Evolutionary conservation across 805 yeast genomes (phyloP).

Genomic region (Debaryomyces prosopidis): DNA sequence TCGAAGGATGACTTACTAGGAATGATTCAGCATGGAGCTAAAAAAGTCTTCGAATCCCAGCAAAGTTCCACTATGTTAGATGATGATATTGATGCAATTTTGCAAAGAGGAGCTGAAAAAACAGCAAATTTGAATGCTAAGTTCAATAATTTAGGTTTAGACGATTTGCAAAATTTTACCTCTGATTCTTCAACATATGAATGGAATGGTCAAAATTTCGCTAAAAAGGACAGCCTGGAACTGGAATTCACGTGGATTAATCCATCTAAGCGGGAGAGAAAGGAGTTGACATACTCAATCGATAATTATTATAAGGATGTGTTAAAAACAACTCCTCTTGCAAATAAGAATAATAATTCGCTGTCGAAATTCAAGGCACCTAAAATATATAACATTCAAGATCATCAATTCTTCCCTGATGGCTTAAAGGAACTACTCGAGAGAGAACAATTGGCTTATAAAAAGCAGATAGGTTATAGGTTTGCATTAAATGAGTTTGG

Average conservation of each 20-base stretch:
- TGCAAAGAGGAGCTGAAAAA: slow-evolving; percentile 77
- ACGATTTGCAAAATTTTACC: slow-evolving; percentile 89
- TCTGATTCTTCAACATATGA: slow-evolving; percentile 89
- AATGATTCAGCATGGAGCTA: slow-evolving; percentile 98
- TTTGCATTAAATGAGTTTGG: slow-evolving; percentile 62
- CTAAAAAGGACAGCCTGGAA: slow-evolving; percentile 47
- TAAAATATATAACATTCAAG: slow-evolving; percentile 61
- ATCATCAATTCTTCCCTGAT: slow-evolving; percentile 71
- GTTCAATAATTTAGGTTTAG: slow-evolving; percentile 83
- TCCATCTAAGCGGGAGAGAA: slow-evolving; percentile 73
- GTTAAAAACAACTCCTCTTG: slow-evolving; percentile 35
- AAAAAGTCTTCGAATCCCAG: slow-evolving; percentile 68
- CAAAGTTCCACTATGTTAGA: slow-evolving; percentile 36
- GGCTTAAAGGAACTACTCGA: slow-evolving; percentile 54
- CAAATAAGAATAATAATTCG: slow-evolving; percentile 12
- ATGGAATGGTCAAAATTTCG: slow-evolving; percentile 92
- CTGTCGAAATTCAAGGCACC: slow-evolving; percentile 53
- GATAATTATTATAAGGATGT: slow-evolving; percentile 78
- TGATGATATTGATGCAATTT: slow-evolving; percentile 81
- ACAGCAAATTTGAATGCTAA: slow-evolving; percentile 79
- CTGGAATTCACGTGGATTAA: slow-evolving; percentile 61
- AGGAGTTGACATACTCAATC: slow-evolving; percentile 74
- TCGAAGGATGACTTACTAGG: slow-evolving; percentile 82
- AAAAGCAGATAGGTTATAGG: slow-evolving; percentile 57
- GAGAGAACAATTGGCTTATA: slow-evolving; percentile 65